Evolutionary conservation across 176 grass and related monocot species (phyloP).

Genomic region (Eragrostis curvula): DNA sequence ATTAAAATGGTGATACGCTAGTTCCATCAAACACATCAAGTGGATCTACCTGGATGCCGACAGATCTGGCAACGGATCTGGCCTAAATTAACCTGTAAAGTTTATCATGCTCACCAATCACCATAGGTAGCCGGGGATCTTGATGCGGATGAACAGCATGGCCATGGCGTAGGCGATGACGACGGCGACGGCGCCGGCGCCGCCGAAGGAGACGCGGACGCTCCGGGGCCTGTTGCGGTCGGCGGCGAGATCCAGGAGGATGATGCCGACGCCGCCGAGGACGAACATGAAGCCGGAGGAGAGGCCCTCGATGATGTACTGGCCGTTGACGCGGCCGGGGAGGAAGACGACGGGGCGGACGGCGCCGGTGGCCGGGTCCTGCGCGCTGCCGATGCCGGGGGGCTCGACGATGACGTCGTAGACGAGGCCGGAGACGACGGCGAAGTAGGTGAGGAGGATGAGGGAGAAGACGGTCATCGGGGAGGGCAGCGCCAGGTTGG

Average conservation of each 20-base stretch:
- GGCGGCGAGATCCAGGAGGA: constrained; percentile 86
- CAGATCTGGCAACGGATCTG: constrained; percentile 38
- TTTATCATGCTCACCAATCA: constrained; percentile 77
- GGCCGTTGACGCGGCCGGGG: constrained; percentile 81
- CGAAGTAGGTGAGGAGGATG: constrained; percentile 91
- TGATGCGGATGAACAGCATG: constrained; percentile 97
- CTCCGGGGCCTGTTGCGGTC: constrained; percentile 81
- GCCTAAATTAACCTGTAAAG: constrained; percentile 7
- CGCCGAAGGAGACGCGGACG: constrained; percentile 74
- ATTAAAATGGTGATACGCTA: constrained; percentile 35
- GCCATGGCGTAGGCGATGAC: constrained; percentile 79
- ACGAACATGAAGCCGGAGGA: constrained; percentile 98
- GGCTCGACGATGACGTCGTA: constrained; percentile 97
- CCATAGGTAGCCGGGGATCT: constrained; percentile 85
- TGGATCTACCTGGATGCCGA: constrained; percentile 37
- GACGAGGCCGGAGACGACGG: constrained; percentile 88
- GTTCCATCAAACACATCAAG: constrained; percentile 21
- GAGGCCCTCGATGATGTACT: constrained; percentile 99
- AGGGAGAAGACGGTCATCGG: constrained; percentile 80
- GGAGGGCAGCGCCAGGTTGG: constrained; percentile 77
- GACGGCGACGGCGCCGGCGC: constrained; percentile 57
- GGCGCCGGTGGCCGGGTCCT: constrained; percentile 79
- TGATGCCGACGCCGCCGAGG: constrained; percentile 80
- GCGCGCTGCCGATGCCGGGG: constrained; percentile 78
- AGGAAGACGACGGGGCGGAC: constrained; percentile 94